phyloP scores from a whole-genome alignment of 306 rosid species.

The Dryas octopetala region DNA sequence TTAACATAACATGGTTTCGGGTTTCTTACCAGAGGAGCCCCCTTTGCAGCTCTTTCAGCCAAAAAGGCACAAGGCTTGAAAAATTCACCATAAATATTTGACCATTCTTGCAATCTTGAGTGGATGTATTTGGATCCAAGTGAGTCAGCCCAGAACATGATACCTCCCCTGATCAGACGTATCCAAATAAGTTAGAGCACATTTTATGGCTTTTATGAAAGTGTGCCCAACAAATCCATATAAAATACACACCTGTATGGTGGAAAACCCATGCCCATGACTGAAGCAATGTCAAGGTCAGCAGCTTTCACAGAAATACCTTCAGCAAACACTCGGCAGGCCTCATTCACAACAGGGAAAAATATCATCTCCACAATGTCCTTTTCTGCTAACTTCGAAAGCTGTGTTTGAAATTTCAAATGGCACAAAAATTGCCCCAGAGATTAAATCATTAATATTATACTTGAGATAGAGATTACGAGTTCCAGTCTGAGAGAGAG shows the following conservation, averaged over 20 bases:
- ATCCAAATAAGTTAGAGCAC: conserved; percentile 21
- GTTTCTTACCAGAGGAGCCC: conserved; percentile 70
- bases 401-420: conserved; percentile 43
- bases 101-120: conserved; percentile 82
- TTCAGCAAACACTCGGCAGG: conserved; percentile 92
- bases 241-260: conserved; percentile 70
- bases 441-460: neutral
- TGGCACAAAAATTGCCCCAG: conserved; percentile 12
- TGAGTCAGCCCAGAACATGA: conserved; percentile 92
- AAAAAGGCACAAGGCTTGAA: conserved; percentile 91
- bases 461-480: neutral
- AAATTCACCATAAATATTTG: conserved; percentile 70
- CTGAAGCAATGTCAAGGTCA: conserved; percentile 78
- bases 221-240: neutral
- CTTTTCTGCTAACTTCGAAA: conserved; percentile 64
- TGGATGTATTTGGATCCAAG: conserved; percentile 85
- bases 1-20: neutral
- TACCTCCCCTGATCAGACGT: conserved; percentile 76
- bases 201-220: neutral
- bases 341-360: conserved; percentile 97
- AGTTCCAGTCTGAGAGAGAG: neutral
- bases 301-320: conserved; percentile 90
- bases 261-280: conserved; percentile 99
- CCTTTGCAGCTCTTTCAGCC: conserved; percentile 92
- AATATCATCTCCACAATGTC: conserved; percentile 91